Percentiles rank a stretch among this genome's conserved stretches.
Conservation (phyloP, 768 basidiomycete species). For the Melanogaster broomeanus region DNA sequence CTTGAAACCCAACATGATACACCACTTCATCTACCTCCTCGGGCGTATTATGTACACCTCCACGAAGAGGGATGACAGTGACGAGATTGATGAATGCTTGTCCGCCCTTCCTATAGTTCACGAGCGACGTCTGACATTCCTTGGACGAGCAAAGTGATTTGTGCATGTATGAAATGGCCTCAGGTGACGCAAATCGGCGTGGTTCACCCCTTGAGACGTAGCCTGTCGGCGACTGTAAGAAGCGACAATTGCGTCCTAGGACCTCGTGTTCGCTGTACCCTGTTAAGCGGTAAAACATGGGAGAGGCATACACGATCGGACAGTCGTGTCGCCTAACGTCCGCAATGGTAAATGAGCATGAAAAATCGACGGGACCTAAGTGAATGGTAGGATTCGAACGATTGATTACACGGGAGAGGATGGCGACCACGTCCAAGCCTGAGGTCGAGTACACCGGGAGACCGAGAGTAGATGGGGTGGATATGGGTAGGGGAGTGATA, state of each 20-base stretch:
- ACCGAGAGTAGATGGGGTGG: conserved; percentile 33
- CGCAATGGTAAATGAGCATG: conserved; percentile 89
- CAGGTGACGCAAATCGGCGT: conserved; percentile 62
- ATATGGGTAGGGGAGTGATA: conserved; percentile 5
- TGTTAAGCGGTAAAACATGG: conserved; percentile 76
- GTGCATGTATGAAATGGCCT: conserved; percentile 66
- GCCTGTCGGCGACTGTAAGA: conserved; percentile 79
- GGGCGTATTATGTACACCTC: conserved; percentile 46
- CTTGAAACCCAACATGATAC: conserved; percentile 95
- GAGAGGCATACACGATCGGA: conserved; percentile 91
- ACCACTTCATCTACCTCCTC: conserved; percentile 71
- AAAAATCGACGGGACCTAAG: conserved; percentile 90
- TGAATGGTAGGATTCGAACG: conserved; percentile 73
- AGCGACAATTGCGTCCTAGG: conserved; percentile 88
- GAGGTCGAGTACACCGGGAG: conserved; percentile 83
- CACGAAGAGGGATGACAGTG: conserved; percentile 83
- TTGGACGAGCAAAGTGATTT: conserved; percentile 70
- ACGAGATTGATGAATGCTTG: conserved; percentile 90
- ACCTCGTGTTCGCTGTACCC: conserved; percentile 77
- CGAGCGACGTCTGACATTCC: conserved; percentile 84
- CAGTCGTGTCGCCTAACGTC: conserved; percentile 80
- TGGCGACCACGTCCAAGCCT: conserved; percentile 86
- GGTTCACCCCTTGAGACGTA: conserved; percentile 50
- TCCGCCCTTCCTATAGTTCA: conserved; percentile 89
- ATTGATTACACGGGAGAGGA: conserved; percentile 75